Evolutionary conservation across 1,284 basidiomycete genomes (phyloP).

Genomic region (Naganishia sp.): DNA sequence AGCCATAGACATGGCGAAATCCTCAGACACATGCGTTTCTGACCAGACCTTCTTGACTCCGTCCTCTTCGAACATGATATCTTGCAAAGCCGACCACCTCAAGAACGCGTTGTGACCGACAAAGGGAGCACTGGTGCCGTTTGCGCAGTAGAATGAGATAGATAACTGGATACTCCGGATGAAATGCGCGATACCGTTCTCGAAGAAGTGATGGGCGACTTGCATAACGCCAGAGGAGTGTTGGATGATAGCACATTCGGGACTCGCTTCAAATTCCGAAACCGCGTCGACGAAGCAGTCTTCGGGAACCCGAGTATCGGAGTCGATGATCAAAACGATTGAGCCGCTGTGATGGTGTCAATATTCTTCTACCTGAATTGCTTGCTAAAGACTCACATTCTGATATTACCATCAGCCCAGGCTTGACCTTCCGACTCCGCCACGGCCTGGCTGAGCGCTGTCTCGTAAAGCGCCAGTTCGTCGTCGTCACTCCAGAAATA

Average conservation of each 20-base stretch:
- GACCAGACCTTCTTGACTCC: slow-evolving; percentile 71
- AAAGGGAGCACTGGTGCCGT: slow-evolving; percentile 61
- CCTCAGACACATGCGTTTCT: slow-evolving; percentile 75
- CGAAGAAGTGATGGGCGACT: slow-evolving; percentile 64
- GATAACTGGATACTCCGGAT: slow-evolving; percentile 70
- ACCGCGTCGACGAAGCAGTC: slow-evolving; percentile 84
- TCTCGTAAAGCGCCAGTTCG: slow-evolving; percentile 44
- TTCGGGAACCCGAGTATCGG: slow-evolving; percentile 81
- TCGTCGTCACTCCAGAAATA: slow-evolving; percentile 42
- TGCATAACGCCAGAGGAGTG: slow-evolving; percentile 63
- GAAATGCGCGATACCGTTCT: slow-evolving; percentile 65
- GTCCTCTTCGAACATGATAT: slow-evolving; percentile 70
- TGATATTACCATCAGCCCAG: slow-evolving; percentile 50
- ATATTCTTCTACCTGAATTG: neutral
- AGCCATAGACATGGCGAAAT: slow-evolving; percentile 72
- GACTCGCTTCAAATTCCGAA: slow-evolving; percentile 71
- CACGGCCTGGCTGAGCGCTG: slow-evolving; percentile 43
- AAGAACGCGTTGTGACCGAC: slow-evolving; percentile 23
- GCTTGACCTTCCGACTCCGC: slow-evolving; percentile 62
- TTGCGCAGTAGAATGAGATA: slow-evolving; percentile 68
- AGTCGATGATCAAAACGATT: slow-evolving; percentile 70
- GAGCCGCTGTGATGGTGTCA: slow-evolving; percentile 55
- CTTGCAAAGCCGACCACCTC: slow-evolving; percentile 65
- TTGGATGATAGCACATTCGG: slow-evolving; percentile 67
- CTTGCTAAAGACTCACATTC: slow-evolving; percentile 36